Evolutionary conservation across 2,329 filamentous ascomycete species (phyloP).

Genomic region (Cladorrhinum sp.): DNA sequence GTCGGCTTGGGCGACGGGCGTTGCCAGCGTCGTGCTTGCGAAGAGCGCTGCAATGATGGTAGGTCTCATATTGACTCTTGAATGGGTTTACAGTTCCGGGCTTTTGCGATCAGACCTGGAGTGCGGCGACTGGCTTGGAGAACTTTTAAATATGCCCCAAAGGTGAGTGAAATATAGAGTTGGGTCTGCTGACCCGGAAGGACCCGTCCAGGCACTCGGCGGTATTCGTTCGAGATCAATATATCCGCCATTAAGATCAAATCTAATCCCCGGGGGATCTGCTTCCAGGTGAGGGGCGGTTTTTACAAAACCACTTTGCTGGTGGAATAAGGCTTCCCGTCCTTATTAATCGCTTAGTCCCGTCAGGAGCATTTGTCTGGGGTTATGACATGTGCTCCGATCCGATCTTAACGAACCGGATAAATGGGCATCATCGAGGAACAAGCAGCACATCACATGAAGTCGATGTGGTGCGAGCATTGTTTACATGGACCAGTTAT

Average conservation of each 20-base stretch:
- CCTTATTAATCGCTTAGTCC: constrained; percentile 1
- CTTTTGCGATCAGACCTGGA: neutral
- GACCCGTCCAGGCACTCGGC: neutral
- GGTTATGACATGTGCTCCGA: neutral
- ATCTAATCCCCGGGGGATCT: neutral
- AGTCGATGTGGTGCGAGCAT: neutral
- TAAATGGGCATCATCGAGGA: neutral
- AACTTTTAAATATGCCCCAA: neutral
- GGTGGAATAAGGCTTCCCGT: neutral
- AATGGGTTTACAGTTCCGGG: neutral
- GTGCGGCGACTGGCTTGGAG: neutral
- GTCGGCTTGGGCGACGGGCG: constrained; percentile 17
- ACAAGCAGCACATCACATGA: neutral
- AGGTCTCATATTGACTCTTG: constrained; percentile 15
- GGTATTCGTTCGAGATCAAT: neutral
- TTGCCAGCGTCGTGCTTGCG: constrained; percentile 19
- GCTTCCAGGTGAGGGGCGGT: neutral
- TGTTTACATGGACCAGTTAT: neutral
- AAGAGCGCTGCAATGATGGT: constrained; percentile 15
- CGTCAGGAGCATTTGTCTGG: neutral
- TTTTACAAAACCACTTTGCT: neutral
- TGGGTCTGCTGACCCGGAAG: neutral
- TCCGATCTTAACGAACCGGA: neutral
- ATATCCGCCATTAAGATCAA: neutral
- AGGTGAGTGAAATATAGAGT: neutral